Conservation (phyloP, 192 early-diverging fungal species). For the Backusella morwellensis region DNA sequence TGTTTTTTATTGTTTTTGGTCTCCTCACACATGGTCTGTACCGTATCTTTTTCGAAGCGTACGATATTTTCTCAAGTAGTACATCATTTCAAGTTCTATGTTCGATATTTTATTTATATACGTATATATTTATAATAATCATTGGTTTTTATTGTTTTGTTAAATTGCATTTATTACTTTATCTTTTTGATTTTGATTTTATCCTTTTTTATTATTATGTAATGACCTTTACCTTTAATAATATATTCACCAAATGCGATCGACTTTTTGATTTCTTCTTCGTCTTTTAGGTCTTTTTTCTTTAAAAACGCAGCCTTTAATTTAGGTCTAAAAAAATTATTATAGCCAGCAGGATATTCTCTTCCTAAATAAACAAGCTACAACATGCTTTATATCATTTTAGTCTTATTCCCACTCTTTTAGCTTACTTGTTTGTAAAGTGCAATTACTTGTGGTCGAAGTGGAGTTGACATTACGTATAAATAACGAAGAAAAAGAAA, state of each 20-base stretch:
- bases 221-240: constrained; percentile 33
- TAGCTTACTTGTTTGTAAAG: constrained; percentile 38
- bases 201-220: background rate
- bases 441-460: constrained; percentile 32
- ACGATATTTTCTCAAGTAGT: constrained; percentile 45
- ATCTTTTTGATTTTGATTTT: background rate
- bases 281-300: constrained; percentile 31
- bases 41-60: constrained; percentile 32
- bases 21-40: constrained; percentile 7
- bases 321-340: constrained; percentile 37
- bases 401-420: background rate
- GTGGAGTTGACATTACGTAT: background rate
- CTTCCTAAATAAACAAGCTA: constrained; percentile 42
- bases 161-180: constrained; percentile 9
- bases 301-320: constrained; percentile 45
- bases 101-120: background rate
- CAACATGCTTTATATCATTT: constrained; percentile 10
- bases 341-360: constrained; percentile 44
- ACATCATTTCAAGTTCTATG: constrained; percentile 42
- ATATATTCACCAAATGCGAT: constrained; percentile 42
- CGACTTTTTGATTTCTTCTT: constrained; percentile 37
- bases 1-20: constrained; percentile 7
- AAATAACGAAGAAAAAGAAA: background rate
- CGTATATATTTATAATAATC: background rate
- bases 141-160: constrained; percentile 9